Percentiles rank a stretch among this genome's conserved stretches.
Evolutionary conservation across 768 basidiomycete genomes (phyloP).

Genomic region (Strobilomyces echinocephalus): DNA sequence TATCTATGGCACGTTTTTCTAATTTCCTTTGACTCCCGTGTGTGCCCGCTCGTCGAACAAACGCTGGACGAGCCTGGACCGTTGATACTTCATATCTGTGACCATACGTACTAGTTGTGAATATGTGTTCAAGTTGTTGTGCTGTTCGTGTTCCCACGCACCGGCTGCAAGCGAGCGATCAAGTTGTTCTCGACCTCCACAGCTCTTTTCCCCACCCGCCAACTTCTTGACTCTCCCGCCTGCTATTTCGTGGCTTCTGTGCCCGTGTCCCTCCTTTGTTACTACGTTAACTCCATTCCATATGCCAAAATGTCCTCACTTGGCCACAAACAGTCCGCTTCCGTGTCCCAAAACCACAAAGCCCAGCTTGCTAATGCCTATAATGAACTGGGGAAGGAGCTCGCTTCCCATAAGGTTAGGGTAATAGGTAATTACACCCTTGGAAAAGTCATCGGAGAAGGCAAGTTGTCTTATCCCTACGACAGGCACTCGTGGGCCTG

Average conservation of each 20-base stretch:
- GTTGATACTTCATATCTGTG: slow-evolving; percentile 20
- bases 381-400: slow-evolving; percentile 94
- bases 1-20: slow-evolving; percentile 40
- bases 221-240: slow-evolving; percentile 17
- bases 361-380: slow-evolving; percentile 92
- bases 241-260: slow-evolving; percentile 25
- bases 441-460: slow-evolving; percentile 93
- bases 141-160: slow-evolving; percentile 23
- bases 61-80: slow-evolving; percentile 18
- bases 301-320: slow-evolving; percentile 42
- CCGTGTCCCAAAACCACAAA: slow-evolving; percentile 71
- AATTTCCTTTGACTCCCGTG: slow-evolving; percentile 23
- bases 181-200: slow-evolving; percentile 14
- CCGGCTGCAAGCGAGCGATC: neutral
- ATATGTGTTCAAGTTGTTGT: slow-evolving; percentile 21
- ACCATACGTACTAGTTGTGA: slow-evolving; percentile 5
- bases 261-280: slow-evolving; percentile 36
- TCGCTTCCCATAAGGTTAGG: slow-evolving; percentile 83
- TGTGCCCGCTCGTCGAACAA: slow-evolving; percentile 11
- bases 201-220: slow-evolving; percentile 1
- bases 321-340: slow-evolving; percentile 58
- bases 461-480: slow-evolving; percentile 38
- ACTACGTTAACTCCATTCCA: slow-evolving; percentile 27
- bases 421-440: slow-evolving; percentile 94
- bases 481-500: slow-evolving; percentile 13